Conservation (phyloP, 805 yeast genomes). For the Dipodascopsis uninucleata region DNA sequence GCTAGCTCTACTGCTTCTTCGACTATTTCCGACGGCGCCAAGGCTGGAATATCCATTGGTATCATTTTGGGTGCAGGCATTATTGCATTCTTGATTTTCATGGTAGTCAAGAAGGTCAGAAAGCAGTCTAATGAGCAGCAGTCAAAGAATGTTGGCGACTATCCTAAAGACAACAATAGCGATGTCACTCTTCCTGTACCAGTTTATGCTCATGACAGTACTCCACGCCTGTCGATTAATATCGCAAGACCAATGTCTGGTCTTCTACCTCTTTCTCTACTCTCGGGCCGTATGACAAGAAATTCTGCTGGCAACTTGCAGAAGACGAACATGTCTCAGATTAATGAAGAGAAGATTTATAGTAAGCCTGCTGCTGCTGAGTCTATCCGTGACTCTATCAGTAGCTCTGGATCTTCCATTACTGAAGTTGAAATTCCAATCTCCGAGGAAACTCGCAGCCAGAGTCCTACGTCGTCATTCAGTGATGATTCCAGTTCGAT, state of each 20-base stretch:
- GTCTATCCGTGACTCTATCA: slow-evolving; percentile 3
- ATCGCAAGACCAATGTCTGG: slow-evolving; percentile 22
- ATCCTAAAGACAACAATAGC: slow-evolving; percentile 2
- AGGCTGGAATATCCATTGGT: slow-evolving; percentile 26
- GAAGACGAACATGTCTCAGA: neutral
- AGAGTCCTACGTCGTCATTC: slow-evolving; percentile 8
- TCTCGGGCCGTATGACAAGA: slow-evolving; percentile 23
- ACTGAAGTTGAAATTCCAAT: slow-evolving; percentile 1
- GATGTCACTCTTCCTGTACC: slow-evolving; percentile 6
- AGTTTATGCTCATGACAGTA: slow-evolving; percentile 8
- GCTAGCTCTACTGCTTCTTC: slow-evolving; percentile 6
- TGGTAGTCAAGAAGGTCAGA: slow-evolving; percentile 19
- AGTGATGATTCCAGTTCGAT: slow-evolving; percentile 7
- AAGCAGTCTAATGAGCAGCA: slow-evolving; percentile 4
- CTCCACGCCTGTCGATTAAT: slow-evolving; percentile 26
- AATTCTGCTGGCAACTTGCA: slow-evolving; percentile 18
- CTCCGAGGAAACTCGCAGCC: neutral
- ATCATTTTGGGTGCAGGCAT: slow-evolving; percentile 17
- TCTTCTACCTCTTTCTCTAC: slow-evolving; percentile 23
- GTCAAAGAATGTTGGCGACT: slow-evolving; percentile 2
- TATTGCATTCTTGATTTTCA: slow-evolving; percentile 12
- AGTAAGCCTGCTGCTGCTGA: slow-evolving; percentile 3
- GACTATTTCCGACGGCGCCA: slow-evolving; percentile 22
- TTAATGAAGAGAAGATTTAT: neutral
- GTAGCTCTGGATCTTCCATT: slow-evolving; percentile 2